A percentile compares a stretch with the other conserved stretches of the same genome.
Conservation (phyloP, 2,329 filamentous ascomycete species). For the Didymella sp. region DNA sequence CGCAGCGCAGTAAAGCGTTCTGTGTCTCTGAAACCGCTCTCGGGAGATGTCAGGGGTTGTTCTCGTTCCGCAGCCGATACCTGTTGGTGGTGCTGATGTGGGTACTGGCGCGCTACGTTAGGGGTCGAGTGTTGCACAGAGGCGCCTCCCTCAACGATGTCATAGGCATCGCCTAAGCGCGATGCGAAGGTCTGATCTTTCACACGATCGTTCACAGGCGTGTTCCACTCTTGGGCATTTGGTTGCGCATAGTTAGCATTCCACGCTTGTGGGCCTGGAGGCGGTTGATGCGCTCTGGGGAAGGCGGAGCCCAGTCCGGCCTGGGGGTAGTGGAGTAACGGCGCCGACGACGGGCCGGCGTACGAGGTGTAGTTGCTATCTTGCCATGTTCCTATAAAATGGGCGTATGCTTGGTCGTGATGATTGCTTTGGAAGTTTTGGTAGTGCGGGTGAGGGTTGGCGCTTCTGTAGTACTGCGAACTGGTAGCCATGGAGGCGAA, state of each 20-base stretch:
- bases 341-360: conserved; percentile 33
- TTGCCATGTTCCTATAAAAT: conserved; percentile 36
- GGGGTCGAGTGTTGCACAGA: conserved; percentile 27
- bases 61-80: conserved; percentile 12
- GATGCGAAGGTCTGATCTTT: conserved; percentile 19
- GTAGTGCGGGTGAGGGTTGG: conserved; percentile 39
- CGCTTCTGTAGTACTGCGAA: conserved; percentile 42
- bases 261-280: conserved; percentile 29
- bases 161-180: conserved; percentile 25
- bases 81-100: conserved; percentile 21
- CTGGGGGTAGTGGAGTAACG: conserved; percentile 36
- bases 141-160: conserved; percentile 25
- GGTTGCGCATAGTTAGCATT: conserved; percentile 27
- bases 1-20: conserved; percentile 31
- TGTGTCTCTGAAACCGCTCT: conserved; percentile 20
- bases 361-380: conserved; percentile 31
- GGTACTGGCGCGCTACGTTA: conserved; percentile 25
- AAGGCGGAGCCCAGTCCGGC: conserved; percentile 32
- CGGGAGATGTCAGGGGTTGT: conserved; percentile 20
- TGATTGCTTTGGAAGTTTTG: conserved; percentile 27
- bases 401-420: conserved; percentile 30
- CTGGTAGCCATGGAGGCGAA: conserved; percentile 39
- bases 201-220: conserved; percentile 18
- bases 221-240: conserved; percentile 28
- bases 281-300: conserved; percentile 29